Percentiles rank a stretch among this genome's conserved stretches.
Conservation (phyloP, 108 stramenopile genomes). For the Nitzschia sp. region DNA sequence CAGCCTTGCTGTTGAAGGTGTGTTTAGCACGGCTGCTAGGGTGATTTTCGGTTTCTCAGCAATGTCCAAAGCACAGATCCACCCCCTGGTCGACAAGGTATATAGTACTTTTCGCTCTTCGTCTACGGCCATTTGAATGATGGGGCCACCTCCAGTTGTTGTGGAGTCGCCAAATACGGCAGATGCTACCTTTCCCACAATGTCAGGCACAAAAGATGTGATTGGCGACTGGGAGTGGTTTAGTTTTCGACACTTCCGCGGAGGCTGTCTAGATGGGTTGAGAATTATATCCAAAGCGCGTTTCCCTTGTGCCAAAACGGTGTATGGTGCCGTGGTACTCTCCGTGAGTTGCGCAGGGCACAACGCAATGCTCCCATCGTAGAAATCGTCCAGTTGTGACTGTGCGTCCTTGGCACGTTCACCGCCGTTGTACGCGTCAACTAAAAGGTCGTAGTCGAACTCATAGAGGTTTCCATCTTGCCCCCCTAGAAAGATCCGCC, state of each 20-base stretch:
- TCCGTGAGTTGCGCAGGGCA: constrained; percentile 34
- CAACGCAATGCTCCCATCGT: constrained; percentile 38
- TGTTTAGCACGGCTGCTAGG: constrained; percentile 61
- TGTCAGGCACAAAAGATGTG: constrained; percentile 62
- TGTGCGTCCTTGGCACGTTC: constrained; percentile 16
- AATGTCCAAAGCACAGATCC: constrained; percentile 79
- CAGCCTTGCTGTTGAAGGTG: constrained; percentile 59
- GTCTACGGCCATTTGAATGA: constrained; percentile 69
- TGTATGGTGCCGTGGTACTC: not conserved
- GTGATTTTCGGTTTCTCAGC: constrained; percentile 19
- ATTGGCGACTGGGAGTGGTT: constrained; percentile 64
- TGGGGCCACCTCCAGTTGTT: constrained; percentile 68
- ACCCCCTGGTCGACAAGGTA: constrained; percentile 70
- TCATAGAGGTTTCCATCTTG: constrained; percentile 95
- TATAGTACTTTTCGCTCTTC: constrained; percentile 74
- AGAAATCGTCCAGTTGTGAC: constrained; percentile 44
- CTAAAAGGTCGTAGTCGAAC: constrained; percentile 74
- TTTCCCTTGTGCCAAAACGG: constrained; percentile 44
- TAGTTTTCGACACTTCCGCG: constrained; percentile 81
- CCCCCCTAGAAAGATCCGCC: constrained; percentile 95
- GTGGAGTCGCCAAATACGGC: constrained; percentile 44
- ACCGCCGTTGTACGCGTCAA: constrained; percentile 17
- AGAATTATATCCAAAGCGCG: constrained; percentile 47
- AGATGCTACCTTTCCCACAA: constrained; percentile 42
- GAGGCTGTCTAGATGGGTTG: constrained; percentile 31